Percentiles rank a stretch among this genome's conserved stretches.
These are phyloP conservation scores for Rhynchospora tenuis DNA, from an alignment of 176 grass and related monocot genomes.

Conservation along the genomic window DNA sequence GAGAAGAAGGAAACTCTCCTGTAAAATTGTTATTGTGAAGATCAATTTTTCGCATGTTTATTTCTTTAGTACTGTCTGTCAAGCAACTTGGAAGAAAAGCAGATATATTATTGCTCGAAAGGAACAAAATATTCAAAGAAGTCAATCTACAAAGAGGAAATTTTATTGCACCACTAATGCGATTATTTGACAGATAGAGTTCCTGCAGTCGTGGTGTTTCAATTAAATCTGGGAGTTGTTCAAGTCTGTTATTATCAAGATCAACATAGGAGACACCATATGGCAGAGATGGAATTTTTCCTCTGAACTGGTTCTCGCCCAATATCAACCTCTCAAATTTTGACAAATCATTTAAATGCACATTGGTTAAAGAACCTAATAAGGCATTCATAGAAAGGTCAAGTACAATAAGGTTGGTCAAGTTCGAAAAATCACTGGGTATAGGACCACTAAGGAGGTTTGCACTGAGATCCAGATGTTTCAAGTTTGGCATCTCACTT, in stretches of 20 bases:
- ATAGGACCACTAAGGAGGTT: conserved; percentile 10
- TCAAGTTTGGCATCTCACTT: neutral
- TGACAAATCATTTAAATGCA: neutral
- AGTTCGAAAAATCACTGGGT: neutral
- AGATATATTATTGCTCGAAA: conserved; percentile 12
- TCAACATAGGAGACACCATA: neutral
- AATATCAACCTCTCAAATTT: neutral
- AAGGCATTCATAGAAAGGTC: neutral
- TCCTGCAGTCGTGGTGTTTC: neutral
- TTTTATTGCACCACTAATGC: neutral
- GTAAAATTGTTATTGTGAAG: conserved; percentile 30
- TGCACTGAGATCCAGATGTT: neutral
- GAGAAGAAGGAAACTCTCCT: conserved; percentile 25
- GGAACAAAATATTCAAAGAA: neutral
- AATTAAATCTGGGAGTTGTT: neutral
- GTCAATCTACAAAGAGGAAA: conserved; percentile 17
- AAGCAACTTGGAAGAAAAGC: neutral
- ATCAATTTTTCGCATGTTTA: neutral
- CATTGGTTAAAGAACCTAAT: neutral
- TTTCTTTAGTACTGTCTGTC: neutral
- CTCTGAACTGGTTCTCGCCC: neutral
- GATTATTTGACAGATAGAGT: neutral
- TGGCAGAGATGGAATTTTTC: neutral
- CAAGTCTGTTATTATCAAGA: neutral
- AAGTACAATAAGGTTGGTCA: neutral